These are phyloP conservation scores for Chlamydomonas sp. DNA, from an alignment of 139 green algal genomes.

Conservation along the genomic window DNA sequence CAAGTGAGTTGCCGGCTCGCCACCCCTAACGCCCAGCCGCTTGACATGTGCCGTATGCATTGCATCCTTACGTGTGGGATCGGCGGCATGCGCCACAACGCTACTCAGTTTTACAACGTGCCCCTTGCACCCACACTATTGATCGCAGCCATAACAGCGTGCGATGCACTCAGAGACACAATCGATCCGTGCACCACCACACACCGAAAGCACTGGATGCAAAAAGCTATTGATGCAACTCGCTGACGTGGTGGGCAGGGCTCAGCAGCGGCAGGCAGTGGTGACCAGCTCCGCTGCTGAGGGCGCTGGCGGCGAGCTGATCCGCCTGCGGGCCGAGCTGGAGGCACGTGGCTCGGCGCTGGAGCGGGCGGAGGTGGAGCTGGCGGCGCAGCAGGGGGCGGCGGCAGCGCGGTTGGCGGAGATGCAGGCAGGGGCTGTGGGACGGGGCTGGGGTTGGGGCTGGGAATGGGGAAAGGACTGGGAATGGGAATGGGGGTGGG, in stretches of 20 bases:
- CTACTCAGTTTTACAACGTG: no score
- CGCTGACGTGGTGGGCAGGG: not conserved
- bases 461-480: no score
- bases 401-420: constrained; percentile 12
- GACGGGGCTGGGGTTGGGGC: not conserved
- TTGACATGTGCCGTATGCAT: no score
- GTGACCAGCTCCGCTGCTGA: not conserved
- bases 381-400: not conserved
- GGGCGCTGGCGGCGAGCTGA: constrained; percentile 9
- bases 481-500: no score
- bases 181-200: not conserved
- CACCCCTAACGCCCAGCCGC: no score
- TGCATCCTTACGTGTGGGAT: no score
- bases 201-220: no score
- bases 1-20: constrained; percentile 19
- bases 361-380: constrained; percentile 18
- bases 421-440: constrained; percentile 3
- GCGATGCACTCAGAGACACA: no score
- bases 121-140: no score
- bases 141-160: not conserved
- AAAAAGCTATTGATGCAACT: no score
- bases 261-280: constrained; percentile 29
- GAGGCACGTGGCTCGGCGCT: constrained; percentile 4
- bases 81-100: no score
- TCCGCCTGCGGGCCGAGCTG: constrained; percentile 24